A percentile compares a stretch with the other conserved stretches of the same genome.
Conservation (phyloP, 2,329 filamentous ascomycete genomes). For the Paecilomyces sp. region DNA sequence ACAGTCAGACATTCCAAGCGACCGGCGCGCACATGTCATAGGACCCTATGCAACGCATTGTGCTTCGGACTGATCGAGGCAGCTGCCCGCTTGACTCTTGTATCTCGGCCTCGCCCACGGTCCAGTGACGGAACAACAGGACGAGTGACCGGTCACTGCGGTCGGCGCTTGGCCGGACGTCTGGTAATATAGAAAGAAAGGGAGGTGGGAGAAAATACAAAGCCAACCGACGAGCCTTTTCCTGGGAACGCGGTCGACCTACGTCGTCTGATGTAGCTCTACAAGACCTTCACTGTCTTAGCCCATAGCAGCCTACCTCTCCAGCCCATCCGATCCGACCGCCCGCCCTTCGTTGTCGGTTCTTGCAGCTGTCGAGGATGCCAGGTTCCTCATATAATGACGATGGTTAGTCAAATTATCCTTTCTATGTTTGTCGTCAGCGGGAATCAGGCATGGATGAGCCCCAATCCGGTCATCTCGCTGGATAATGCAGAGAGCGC, state of each 20-base stretch:
- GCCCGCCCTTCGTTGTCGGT: constrained; percentile 1
- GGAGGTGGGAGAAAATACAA: not conserved
- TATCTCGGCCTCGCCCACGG: constrained; percentile 8
- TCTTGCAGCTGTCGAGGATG: constrained; percentile 9
- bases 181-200: not conserved
- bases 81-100: constrained; percentile 21
- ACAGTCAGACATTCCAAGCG: constrained; percentile 2
- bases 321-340: constrained; percentile 13
- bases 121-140: constrained; percentile 18
- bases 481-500: not conserved
- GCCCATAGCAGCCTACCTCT: constrained; percentile 11
- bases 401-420: constrained; percentile 29
- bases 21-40: constrained; percentile 1
- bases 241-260: constrained; percentile 7
- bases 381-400: constrained; percentile 29
- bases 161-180: not conserved
- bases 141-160: not conserved
- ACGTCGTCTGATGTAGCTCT: not conserved
- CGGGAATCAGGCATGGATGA: not conserved
- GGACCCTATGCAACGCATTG: constrained; percentile 14
- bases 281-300: constrained; percentile 7
- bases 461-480: not conserved
- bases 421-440: constrained; percentile 1
- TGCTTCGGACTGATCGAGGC: constrained; percentile 25
- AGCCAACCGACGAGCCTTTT: not conserved